Evolutionary conservation across 192 early-diverging fungal species (phyloP), one percentile per base, ranked within the genome.

Genomic region (Coemansia sp.): DNA sequence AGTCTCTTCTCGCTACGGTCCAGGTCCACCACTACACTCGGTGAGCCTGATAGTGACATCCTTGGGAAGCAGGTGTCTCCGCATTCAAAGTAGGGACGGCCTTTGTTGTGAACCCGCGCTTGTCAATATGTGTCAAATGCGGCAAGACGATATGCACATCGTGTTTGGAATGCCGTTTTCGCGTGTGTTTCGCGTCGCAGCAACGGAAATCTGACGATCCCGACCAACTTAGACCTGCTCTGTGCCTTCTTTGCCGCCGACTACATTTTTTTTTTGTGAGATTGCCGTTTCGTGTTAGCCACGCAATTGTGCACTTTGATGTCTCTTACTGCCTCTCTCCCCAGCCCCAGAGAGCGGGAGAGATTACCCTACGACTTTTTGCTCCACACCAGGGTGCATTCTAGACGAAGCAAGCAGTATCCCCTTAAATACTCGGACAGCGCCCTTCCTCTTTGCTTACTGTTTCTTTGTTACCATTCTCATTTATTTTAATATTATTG

Each of bases 171-270:
- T 51, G 54, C 54, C 27, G 24, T 57, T 55, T 57, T 57, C 54
- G 54, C 54, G 54, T 57, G 54, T 57, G 54, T 57, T 57, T 57
- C 54, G 54, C 54, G 54, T 57, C 54, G 54, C 54, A 57, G 54
- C 54, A 57, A 57, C 54, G 54, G 54, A 57, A 57, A 57, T 57
- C 54, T 57, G 54, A 1, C 54, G 54, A 57, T 57, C 54, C 54
- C 18, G 15, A 13, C 54, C 54, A 15, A 31, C 11, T 57, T 57
- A n/a, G 54, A 15, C 54, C n/a, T 7, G 49, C 9, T 51, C 49
- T 51, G 49, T 18, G 20, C 49, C 49, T 49, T 49, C 18, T 20
- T 20, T 51, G 49, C 49, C 22, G 49, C 9, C 49, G 8, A 51
- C 22, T 51, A 10, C 54, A 57, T 27, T 27, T 27, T 27, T 27